Percentiles rank a stretch among this genome's conserved stretches.
Conservation (phyloP, 257 asterid genomes). For the Solanum etuberosum region DNA sequence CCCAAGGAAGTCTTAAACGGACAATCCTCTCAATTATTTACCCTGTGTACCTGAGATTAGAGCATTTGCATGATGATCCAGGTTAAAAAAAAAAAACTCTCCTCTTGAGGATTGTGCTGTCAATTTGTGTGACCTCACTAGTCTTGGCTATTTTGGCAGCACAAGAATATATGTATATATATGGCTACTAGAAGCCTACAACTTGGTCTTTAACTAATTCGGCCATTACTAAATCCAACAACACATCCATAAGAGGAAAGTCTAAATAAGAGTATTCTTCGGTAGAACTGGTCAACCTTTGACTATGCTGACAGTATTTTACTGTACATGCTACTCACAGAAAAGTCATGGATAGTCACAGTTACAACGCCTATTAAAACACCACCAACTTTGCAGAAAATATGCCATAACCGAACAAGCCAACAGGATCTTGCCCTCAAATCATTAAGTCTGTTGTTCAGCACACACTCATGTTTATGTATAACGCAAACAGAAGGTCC, state of each 20-base stretch:
- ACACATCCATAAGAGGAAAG: not conserved
- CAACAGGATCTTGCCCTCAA: not conserved
- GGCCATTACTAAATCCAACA: not conserved
- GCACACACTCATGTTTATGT: not conserved
- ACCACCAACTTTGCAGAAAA: not conserved
- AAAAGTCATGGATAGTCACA: not conserved
- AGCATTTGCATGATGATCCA: not conserved
- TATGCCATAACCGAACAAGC: not conserved
- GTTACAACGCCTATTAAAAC: not conserved
- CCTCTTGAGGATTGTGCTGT: not conserved
- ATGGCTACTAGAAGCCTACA: not conserved
- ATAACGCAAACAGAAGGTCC: not conserved
- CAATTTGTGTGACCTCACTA: not conserved
- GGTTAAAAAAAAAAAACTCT: too few species aligned
- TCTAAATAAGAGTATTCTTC: not conserved
- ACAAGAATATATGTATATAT: not conserved
- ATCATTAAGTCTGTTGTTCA: not conserved
- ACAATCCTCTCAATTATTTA: not conserved
- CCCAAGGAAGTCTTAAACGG: not conserved
- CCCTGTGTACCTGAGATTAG: not conserved
- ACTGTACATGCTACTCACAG: not conserved
- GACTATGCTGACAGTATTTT: not conserved
- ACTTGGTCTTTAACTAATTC: not conserved
- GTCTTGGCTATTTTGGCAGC: not conserved
- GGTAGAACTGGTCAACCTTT: not conserved